Conservation (phyloP, 306 rosid genomes). For the Comarum palustre region DNA sequence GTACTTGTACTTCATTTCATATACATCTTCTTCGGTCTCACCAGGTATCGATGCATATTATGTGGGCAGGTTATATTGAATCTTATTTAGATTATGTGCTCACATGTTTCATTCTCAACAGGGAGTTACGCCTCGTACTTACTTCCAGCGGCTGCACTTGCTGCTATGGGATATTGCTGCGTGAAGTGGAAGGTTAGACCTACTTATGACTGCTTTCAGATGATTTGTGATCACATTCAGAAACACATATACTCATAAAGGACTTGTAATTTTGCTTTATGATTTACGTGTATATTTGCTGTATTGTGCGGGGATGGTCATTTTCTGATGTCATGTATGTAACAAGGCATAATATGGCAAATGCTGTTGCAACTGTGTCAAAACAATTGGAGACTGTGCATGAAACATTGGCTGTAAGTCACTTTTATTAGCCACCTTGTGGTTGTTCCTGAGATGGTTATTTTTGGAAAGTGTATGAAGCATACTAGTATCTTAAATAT, state of each 20-base stretch:
- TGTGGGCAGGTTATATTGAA: neutral
- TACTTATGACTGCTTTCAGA: neutral
- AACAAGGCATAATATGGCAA: slow-evolving; percentile 70
- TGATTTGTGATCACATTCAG: slow-evolving; percentile 5
- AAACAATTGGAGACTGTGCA: slow-evolving; percentile 69
- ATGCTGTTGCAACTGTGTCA: slow-evolving; percentile 60
- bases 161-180: slow-evolving; percentile 78
- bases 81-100: slow-evolving; percentile 10
- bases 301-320: slow-evolving; percentile 58
- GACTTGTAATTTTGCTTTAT: slow-evolving; percentile 12
- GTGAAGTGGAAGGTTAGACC: slow-evolving; percentile 73
- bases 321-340: slow-evolving; percentile 82
- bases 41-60: neutral
- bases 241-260: slow-evolving; percentile 13
- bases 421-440: slow-evolving; percentile 11
- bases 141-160: slow-evolving; percentile 73
- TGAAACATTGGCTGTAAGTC: slow-evolving; percentile 76
- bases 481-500: slow-evolving; percentile 6
- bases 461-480: slow-evolving; percentile 18
- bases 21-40: neutral
- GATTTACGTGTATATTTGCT: slow-evolving; percentile 9
- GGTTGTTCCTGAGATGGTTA: slow-evolving; percentile 22
- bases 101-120: slow-evolving; percentile 30
- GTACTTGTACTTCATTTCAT: neutral
- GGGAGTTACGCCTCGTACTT: slow-evolving; percentile 67